phyloP scores from a whole-genome alignment of 306 rosid genomes.

The Psophocarpus tetragonolobus region DNA sequence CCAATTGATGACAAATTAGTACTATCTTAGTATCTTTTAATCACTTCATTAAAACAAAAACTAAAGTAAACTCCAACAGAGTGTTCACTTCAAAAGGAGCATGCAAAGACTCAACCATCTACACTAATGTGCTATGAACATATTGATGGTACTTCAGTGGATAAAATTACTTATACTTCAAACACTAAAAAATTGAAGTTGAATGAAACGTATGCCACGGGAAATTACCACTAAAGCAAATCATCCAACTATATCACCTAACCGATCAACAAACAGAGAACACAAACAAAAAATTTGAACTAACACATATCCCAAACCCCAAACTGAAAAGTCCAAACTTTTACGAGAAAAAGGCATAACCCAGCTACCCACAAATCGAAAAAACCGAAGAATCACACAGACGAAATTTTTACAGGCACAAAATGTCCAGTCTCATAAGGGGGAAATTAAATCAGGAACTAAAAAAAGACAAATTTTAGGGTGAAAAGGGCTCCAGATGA shows the following conservation, averaged over 20 bases:
- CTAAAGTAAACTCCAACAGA: neutral
- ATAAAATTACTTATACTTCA: slow-evolving; percentile 11
- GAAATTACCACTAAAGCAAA: slow-evolving; percentile 11
- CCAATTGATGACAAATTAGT: neutral
- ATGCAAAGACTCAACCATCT: slow-evolving; percentile 24
- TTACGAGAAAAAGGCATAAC: neutral
- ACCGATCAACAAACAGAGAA: slow-evolving; percentile 24
- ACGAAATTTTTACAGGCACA: neutral
- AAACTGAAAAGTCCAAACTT: slow-evolving; percentile 27
- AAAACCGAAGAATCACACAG: slow-evolving; percentile 9
- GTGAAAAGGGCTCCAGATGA: slow-evolving; percentile 3
- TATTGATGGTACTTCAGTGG: slow-evolving; percentile 3
- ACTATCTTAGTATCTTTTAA: neutral
- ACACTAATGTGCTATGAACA: neutral
- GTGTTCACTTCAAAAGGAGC: neutral
- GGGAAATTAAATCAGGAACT: neutral
- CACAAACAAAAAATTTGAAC: neutral
- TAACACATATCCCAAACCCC: slow-evolving; percentile 16
- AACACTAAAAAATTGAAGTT: slow-evolving; percentile 21
- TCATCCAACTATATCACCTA: slow-evolving; percentile 13
- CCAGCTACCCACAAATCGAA: slow-evolving; percentile 16
- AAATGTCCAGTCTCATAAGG: neutral
- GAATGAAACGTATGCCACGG: neutral
- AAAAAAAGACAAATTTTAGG: neutral
- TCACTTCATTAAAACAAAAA: neutral